Evolutionary conservation across 1,284 basidiomycete species (phyloP).

Genomic region (Trametes sp.): DNA sequence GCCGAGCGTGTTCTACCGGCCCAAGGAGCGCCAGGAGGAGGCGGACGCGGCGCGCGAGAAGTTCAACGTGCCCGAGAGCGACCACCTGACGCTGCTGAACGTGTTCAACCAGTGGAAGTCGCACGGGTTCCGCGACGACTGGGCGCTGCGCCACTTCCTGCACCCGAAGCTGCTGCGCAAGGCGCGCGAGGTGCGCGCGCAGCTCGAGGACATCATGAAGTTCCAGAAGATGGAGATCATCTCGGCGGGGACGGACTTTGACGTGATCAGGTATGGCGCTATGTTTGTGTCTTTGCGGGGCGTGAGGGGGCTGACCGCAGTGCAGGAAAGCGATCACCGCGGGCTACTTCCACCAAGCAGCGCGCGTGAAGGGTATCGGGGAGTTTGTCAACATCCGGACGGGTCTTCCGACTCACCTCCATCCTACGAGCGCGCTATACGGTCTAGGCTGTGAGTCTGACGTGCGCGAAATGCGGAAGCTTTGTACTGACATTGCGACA

Average conservation of each 20-base stretch:
- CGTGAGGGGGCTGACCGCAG: slow-evolving; percentile 9
- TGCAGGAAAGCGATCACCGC: slow-evolving; percentile 95
- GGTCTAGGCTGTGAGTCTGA: slow-evolving; percentile 86
- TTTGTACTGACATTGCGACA: slow-evolving; percentile 41
- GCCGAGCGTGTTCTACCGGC: slow-evolving; percentile 95
- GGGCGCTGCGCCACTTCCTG: slow-evolving; percentile 94
- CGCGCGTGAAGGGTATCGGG: slow-evolving; percentile 97
- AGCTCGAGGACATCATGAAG: slow-evolving; percentile 99
- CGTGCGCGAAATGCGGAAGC: slow-evolving; percentile 10
- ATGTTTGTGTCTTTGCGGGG: not conserved
- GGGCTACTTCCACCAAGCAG: slow-evolving; percentile 99
- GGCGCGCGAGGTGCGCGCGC: slow-evolving; percentile 94
- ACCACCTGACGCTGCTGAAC: slow-evolving; percentile 95
- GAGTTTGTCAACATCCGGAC: slow-evolving; percentile 98
- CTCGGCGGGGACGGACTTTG: slow-evolving; percentile 95
- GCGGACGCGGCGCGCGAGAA: slow-evolving; percentile 97
- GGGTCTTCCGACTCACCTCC: slow-evolving; percentile 91
- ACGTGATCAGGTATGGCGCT: slow-evolving; percentile 77
- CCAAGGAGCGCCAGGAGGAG: slow-evolving; percentile 95
- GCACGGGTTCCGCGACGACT: slow-evolving; percentile 93
- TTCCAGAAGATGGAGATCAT: slow-evolving; percentile 94
- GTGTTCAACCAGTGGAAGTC: slow-evolving; percentile 99
- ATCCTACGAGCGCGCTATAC: slow-evolving; percentile 96
- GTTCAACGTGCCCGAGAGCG: slow-evolving; percentile 98
- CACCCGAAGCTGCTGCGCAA: slow-evolving; percentile 97